Evolutionary conservation across 2,329 filamentous ascomycete species (phyloP).

Genomic region (Monosporascus cannonballus): DNA sequence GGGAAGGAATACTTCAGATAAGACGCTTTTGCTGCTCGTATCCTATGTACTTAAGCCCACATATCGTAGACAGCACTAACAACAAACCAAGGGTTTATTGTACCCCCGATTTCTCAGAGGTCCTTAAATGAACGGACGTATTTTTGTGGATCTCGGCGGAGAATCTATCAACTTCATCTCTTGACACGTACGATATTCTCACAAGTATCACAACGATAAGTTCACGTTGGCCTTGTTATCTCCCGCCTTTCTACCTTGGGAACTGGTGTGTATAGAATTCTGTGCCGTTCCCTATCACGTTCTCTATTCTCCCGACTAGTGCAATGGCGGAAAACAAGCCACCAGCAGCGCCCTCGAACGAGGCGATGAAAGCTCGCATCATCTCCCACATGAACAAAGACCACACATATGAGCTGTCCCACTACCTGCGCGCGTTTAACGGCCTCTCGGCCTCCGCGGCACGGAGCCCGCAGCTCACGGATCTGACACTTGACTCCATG

Average conservation of each 20-base stretch:
- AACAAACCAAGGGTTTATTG: no score
- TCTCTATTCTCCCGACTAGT: neutral
- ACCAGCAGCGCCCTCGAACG: slow-evolving; percentile 26
- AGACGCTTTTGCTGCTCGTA: no score
- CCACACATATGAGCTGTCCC: slow-evolving; percentile 66
- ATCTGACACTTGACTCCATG: slow-evolving; percentile 60
- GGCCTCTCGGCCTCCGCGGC: slow-evolving; percentile 49
- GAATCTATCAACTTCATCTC: no score
- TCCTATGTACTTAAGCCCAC: no score
- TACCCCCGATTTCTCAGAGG: no score
- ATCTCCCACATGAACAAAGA: slow-evolving; percentile 83
- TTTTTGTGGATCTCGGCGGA: no score
- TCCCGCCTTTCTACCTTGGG: no score
- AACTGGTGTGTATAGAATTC: neutral
- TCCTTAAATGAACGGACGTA: no score
- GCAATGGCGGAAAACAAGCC: neutral
- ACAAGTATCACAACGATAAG: no score
- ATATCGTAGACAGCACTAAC: accelerated
- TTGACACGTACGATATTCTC: no score
- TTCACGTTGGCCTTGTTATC: no score
- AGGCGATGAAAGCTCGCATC: slow-evolving; percentile 52
- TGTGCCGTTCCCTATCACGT: neutral
- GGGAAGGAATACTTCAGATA: no score
- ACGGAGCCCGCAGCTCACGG: slow-evolving; percentile 53
- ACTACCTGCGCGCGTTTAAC: slow-evolving; percentile 72